Base-by-base conservation (phyloP, 208 protist genomes). In the Leishmania amazonensis region DNA sequence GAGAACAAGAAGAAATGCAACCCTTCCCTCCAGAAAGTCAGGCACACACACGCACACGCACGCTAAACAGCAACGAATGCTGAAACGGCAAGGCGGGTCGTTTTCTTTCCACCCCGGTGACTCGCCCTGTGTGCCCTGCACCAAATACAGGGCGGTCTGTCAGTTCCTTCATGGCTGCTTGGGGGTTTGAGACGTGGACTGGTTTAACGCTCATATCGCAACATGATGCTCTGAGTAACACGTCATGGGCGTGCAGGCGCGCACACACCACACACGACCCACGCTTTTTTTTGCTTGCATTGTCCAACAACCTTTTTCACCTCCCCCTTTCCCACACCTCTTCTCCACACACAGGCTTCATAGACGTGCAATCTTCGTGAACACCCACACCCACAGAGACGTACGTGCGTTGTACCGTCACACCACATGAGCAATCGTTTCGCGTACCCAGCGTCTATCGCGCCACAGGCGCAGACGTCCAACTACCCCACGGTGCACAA, bases 401-500 rank as follows among this genome's bases (percentile, higher is more conserved):
- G 31, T 53, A 68, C 57, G 40, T 31, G 47, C 6, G n/a, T 15
- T 45, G 17, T 8, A 67, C 21, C 35, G 31, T 64, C 17, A 78
- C 62, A 65, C 5, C 58, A 28, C 4, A 62, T 21, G 78, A 77
- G 40, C 68, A 77, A 35, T 76, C 51, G 9, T 42, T 62, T 62
- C 4, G 17, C 53, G 35, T 54, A 13, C 24, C 31, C 13, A 54
- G 75, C 38, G 42, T 21, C 58, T 24, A 78, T 85, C 24, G 78
- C 83, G 45, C 78, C 78, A 21, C 83, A 85, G 53, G 53, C 73
- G 74, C 83, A 85, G 42, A 49, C 35, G 49, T 85, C 83, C 0
- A 85, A 85, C 74, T 85, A 85, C 57, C 28, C 73, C 8, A 85
- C 83, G 2, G 78, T 85, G 17, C 76, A 75, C 45, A 85, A 85